Evolutionary conservation across 2,329 filamentous ascomycete species (phyloP).

Genomic region (Colletotrichum gigasporum): DNA sequence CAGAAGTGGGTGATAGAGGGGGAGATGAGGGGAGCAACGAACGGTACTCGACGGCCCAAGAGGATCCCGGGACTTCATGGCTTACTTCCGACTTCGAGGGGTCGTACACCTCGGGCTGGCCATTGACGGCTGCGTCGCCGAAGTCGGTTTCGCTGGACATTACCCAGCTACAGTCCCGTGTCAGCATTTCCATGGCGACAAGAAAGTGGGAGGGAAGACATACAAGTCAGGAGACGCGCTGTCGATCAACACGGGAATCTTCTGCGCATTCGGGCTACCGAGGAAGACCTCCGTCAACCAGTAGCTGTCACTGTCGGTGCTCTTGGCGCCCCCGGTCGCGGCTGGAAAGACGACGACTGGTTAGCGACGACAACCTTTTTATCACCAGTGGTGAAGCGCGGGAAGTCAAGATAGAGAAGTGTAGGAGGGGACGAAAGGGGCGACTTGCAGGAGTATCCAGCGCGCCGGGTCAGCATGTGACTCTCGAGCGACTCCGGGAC

Average conservation of each 20-base stretch:
- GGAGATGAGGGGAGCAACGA: conserved; percentile 51
- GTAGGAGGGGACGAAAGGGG: not conserved
- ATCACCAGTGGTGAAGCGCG: too few relatives aligned
- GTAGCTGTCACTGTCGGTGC: conserved; percentile 1
- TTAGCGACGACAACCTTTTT: too few relatives aligned
- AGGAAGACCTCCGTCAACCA: conserved; percentile 25
- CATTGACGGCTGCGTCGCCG: conserved; percentile 38
- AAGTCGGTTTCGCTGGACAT: conserved; percentile 44
- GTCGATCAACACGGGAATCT: conserved; percentile 26
- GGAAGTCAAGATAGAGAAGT: too few relatives aligned
- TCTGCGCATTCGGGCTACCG: conserved; percentile 7
- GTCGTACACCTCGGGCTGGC: conserved; percentile 54
- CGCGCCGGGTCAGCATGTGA: conserved; percentile 12
- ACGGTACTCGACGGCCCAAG: conserved; percentile 61
- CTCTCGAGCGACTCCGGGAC: conserved; percentile 16
- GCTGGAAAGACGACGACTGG: not conserved
- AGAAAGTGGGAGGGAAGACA: not conserved
- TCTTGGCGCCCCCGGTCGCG: not conserved
- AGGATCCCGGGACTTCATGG: conserved; percentile 48
- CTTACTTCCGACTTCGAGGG: conserved; percentile 57
- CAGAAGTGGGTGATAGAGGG: conserved; percentile 30
- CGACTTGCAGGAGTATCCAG: conserved; percentile 12
- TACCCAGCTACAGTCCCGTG: conserved; percentile 12
- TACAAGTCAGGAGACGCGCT: conserved; percentile 23
- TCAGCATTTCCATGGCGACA: too few relatives aligned